Evolutionary conservation across 2,329 filamentous ascomycete genomes (phyloP), one percentile per base, ranked within the genome.

Genomic region (Colletotrichum sp.): DNA sequence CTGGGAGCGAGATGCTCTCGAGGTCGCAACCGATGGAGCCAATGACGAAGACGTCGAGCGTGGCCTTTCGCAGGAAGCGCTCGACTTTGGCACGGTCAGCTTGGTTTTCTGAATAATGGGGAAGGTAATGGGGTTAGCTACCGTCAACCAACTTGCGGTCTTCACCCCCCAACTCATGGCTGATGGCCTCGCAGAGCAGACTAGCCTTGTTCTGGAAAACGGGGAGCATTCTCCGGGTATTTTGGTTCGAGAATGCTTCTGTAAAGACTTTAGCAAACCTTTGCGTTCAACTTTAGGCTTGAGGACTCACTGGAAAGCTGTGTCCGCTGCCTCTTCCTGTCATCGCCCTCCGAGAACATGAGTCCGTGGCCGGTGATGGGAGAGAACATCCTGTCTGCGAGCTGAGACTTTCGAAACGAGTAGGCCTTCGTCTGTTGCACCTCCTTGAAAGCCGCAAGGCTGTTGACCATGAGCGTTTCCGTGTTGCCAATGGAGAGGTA

Each of bases 391-490:
- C 81, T 78, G 2, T 75, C 75, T 47, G 83, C 83, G 63, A 81
- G 78, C 1, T 74, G 76, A 1, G 84, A 82, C 70, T 86, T 85
- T 24, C 79, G 76, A 68, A 86, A 84, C 5, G 79, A 77, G 57
- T 86, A 86, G 33, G 78, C 82, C n/a, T 85, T 78, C 6, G 81
- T 83, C 68, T 83, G 80, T n/a, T 85, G 74, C 2, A 86, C 78
- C 29, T 83, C 82, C 58, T 81, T 82, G 70, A 84, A 79, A 1
- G 83, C 81, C 6, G 77, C 78, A 5, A 83, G 73, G 55, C 76
- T 84, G 76, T 84, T 85, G 18, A 83, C 78, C 8, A 86, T 72
- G 7, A 86, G 77, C 4, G 79, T 78, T 76, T 86, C 84, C n/a
- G 73, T 77, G 63, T 83, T 82, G 8, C 77, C 79, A 16, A 84